phyloP scores from a whole-genome alignment of 2,329 filamentous ascomycete species.

The Neofusicoccum umdonicola region DNA sequence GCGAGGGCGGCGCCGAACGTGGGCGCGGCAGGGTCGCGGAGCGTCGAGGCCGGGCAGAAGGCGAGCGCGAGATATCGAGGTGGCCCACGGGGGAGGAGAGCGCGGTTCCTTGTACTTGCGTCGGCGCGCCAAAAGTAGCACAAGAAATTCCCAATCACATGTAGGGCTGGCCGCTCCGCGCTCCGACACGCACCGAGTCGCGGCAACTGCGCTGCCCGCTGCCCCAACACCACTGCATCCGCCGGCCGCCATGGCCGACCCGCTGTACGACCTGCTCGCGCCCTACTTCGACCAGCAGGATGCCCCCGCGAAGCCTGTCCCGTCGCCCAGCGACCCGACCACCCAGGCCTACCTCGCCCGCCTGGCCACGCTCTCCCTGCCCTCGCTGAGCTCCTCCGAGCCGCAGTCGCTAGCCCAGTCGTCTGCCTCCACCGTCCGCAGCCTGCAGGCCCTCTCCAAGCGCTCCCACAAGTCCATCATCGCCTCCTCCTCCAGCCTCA shows the following conservation, averaged over 20 bases:
- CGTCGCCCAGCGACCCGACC: constrained; percentile 48
- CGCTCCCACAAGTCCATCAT: constrained; percentile 85
- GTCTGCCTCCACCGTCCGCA: constrained; percentile 75
- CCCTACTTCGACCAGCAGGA: constrained; percentile 55
- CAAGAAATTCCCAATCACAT: constrained; percentile 14
- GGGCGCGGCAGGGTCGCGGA: background rate
- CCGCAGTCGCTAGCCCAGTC: constrained; percentile 76
- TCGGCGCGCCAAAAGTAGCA: background rate
- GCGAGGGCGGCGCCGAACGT: background rate
- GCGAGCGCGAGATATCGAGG: background rate
- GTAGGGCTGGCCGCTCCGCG: constrained; percentile 11
- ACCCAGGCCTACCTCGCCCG: constrained; percentile 72
- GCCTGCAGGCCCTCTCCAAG: constrained; percentile 83
- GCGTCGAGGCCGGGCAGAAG: background rate
- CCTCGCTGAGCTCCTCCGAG: constrained; percentile 71
- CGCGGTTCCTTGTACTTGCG: background rate
- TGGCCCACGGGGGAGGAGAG: background rate
- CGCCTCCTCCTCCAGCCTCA: constrained; percentile 72
- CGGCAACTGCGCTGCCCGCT: background rate
- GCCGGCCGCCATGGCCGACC: constrained; percentile 47
- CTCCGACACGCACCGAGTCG: background rate
- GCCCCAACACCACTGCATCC: background rate
- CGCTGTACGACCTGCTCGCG: constrained; percentile 70
- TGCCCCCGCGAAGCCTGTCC: constrained; percentile 39
- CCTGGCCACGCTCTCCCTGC: constrained; percentile 73